Percentiles rank a stretch among this genome's conserved stretches.
phyloP scores from a whole-genome alignment of 495 filamentous ascomycete genomes.

The Xylaria venustula region DNA sequence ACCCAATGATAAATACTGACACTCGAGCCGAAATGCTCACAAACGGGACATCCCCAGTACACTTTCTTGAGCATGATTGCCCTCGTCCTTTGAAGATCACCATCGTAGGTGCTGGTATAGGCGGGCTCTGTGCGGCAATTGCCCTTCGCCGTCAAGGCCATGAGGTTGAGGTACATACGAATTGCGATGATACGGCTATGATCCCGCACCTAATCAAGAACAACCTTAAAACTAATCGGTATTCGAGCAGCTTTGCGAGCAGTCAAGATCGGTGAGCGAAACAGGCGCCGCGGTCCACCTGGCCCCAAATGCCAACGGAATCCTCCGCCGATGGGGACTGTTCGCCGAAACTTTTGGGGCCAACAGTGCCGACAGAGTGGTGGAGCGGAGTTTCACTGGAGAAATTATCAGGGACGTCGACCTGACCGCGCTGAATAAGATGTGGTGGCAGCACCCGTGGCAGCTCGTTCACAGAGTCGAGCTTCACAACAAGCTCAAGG shows the following conservation, averaged over 20 bases:
- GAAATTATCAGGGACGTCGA: constrained; percentile 29
- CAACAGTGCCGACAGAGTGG: constrained; percentile 32
- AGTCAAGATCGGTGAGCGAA: constrained; percentile 52
- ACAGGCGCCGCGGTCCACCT: constrained; percentile 56
- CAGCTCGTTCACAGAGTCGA: constrained; percentile 51
- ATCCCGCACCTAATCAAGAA: constrained; percentile 8
- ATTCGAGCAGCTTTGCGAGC: constrained; percentile 48
- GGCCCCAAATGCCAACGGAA: constrained; percentile 53
- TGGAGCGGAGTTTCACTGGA: constrained; percentile 33
- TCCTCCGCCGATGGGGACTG: constrained; percentile 45
- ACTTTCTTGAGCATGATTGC: constrained; percentile 2
- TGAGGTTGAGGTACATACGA: constrained; percentile 43
- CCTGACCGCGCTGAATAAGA: constrained; percentile 34
- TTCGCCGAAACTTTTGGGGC: constrained; percentile 33
- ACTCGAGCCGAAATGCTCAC: background rate
- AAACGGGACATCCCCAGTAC: background rate
- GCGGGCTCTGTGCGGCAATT: constrained; percentile 54
- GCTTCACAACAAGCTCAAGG: constrained; percentile 49
- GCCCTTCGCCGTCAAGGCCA: constrained; percentile 55
- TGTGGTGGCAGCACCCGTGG: constrained; percentile 53
- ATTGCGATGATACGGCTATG: constrained; percentile 11
- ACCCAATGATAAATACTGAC: background rate
- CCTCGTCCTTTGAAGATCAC: constrained; percentile 31
- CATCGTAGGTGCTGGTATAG: constrained; percentile 60
- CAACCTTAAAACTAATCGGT: background rate